Evolutionary conservation across 129 eudicot species (phyloP), one percentile per base, ranked within the genome.

Genomic region (Artemisia tridentata): DNA sequence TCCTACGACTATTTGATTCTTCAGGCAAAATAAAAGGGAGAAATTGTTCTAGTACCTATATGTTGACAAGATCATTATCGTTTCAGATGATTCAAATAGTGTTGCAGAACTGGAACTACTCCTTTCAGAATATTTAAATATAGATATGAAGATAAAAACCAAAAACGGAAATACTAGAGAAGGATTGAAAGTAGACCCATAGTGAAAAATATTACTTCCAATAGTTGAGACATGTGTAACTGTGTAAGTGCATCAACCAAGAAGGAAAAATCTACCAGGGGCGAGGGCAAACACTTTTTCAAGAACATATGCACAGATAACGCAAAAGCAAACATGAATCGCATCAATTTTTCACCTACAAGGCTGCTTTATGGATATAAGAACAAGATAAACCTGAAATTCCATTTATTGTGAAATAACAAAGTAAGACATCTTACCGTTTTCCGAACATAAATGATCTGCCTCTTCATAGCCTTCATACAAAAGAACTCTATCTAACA

Each of bases 391-490:
- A 23, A 23, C 31, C 10, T 46, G 64, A 67, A 67, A 75, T 29
- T 69, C 54, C 63, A 68, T 18, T 72, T 48, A 49, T 7, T 64
- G 11, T 63, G 48, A 54, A 62, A 65, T 65, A 41, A 25, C 10
- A 41, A 27, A 1, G n/a, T 3, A 46, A 10, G 73, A 21, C 55
- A 29, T 17, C 80, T 77, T 75, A 89, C 98, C 98, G 71, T 93
- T 93, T 80, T 89, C 85, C 48, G 74, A 72, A 86, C 97, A 93
- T 69, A 93, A 66, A 34, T 67, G 80, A 75, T 89, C 98, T 75
- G 98, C 98, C 80, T 73, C 96, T 80, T 87, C 91, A 81, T 90
- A 84, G 71, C 92, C 95, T 84, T 93, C 98, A 64, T 83, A 90
- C 48, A 93, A 31, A 77, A 93, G 89, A 63, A 82, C 85, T 82